Evolutionary conservation across 768 basidiomycete species (phyloP).

Genomic region (Suillus decipiens): DNA sequence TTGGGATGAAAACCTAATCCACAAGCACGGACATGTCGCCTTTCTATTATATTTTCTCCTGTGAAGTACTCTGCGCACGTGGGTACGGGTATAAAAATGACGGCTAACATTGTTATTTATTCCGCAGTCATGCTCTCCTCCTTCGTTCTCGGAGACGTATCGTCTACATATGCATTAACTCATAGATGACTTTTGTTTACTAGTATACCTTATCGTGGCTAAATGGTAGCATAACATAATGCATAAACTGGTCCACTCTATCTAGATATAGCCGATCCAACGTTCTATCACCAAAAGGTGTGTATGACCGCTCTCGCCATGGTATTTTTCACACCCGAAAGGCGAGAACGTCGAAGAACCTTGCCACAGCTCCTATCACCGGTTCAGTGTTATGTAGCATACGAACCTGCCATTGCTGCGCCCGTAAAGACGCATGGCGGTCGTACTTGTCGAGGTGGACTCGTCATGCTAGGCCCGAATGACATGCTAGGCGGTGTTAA

Average conservation of each 20-base stretch:
- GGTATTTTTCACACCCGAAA: conserved; percentile 1
- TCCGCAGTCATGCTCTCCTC: not conserved
- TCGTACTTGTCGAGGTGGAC: not conserved
- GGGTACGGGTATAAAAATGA: not conserved
- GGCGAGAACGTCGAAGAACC: not conserved
- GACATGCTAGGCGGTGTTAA: not conserved
- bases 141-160: not conserved
- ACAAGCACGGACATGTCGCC: not conserved
- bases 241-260: not conserved
- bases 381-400: conserved; percentile 3
- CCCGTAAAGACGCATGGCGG: not conserved
- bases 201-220: not conserved
- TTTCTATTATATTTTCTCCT: not conserved
- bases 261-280: not conserved
- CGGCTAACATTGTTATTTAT: not conserved
- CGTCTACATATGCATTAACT: not conserved
- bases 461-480: not conserved
- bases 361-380: conserved; percentile 11
- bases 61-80: too few species aligned
- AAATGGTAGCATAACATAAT: conserved; percentile 5
- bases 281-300: not conserved
- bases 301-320: not conserved
- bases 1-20: conserved; percentile 25
- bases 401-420: conserved; percentile 5
- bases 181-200: not conserved